phyloP scores from a whole-genome alignment of 129 eudicot genomes.

The Flaveria ramosissima region DNA sequence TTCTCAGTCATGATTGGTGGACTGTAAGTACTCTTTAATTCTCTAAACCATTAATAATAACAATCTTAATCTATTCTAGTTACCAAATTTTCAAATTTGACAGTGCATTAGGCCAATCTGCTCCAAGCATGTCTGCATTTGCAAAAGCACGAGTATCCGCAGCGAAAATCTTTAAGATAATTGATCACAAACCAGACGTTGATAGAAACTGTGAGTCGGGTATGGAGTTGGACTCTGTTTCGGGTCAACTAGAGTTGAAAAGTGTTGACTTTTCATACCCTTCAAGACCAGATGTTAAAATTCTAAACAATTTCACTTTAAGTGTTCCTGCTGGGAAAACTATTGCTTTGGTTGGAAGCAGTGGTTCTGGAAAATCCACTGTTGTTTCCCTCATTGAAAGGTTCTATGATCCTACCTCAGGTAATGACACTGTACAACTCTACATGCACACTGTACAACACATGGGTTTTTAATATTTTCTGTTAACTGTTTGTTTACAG shows the following conservation, averaged over 20 bases:
- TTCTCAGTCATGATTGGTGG: conserved; percentile 98
- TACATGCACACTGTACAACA: conserved; percentile 17
- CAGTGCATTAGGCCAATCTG: conserved; percentile 91
- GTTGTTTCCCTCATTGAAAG: conserved; percentile 94
- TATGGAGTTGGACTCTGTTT: conserved; percentile 65
- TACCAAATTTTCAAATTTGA: conserved; percentile 14
- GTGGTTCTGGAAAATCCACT: conserved; percentile 97
- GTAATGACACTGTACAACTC: conserved; percentile 44
- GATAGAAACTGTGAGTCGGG: conserved; percentile 67
- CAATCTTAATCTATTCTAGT: not conserved
- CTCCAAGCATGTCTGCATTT: conserved; percentile 93
- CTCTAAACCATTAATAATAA: not conserved
- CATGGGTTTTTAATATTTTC: not conserved
- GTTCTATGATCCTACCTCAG: conserved; percentile 92
- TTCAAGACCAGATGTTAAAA: conserved; percentile 80
- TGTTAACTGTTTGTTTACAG: conserved; percentile 37
- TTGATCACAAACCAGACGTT: conserved; percentile 88
- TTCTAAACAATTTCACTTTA: conserved; percentile 65
- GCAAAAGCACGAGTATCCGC: conserved; percentile 96
- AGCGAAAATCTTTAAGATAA: conserved; percentile 71
- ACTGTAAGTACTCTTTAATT: conserved; percentile 56
- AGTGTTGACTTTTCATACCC: conserved; percentile 80
- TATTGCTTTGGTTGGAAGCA: conserved; percentile 95
- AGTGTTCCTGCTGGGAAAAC: conserved; percentile 92
- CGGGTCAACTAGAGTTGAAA: conserved; percentile 76